Evolutionary conservation across 352 stramenopile genomes (phyloP), one percentile per base, ranked within the genome.

Genomic region (Phytopythium chamaehyphon): DNA sequence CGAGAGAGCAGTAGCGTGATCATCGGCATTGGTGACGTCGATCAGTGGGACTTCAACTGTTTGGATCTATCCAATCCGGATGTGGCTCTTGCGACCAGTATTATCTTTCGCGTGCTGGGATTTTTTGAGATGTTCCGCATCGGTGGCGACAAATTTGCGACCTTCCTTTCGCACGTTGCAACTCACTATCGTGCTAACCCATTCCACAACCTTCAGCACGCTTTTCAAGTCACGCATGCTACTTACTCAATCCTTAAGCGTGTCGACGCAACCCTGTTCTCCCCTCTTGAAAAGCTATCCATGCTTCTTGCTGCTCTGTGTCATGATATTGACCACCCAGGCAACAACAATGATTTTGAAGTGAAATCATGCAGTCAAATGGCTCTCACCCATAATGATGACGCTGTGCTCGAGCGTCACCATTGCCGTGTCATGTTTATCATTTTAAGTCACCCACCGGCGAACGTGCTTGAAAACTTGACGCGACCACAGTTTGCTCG

Each of bases 281-380:
- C 42, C 6, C 21, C 42, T 2, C 14, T 47, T 3, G 42, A 47
- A 16, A 35, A 36, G 42, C 42, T 47, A 6, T 33, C 31, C 3
- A 66, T 72, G 52, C 52, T 72, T 2, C 23, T 92, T 14, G 74
- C 71, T 38, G 70, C 76, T 2, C 54, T 92, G 23, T 79, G 73
- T 35, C 81, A 92, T 40, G 82, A 95, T 46, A 64, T 94, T 23
- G 83, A 90, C 47, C 85, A 95, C 37, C 79, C 83, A 8, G 83
- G 81, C 3, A 83, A 87, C 52, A 91, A 79, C 38, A 95, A 95
- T 61, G 76, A 83, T 55, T 94, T 95, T 56, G 73, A 94, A 54
- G 60, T 90, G 18, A 88, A 89, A 35, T 65, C 70, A 6, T 59
- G 74, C 9, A 90, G 76, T 23, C 71, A 84, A 23, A 72, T 94